These are phyloP conservation scores for Exophiala alcalophila DNA, from an alignment of 2,329 filamentous ascomycete genomes.

Conservation along the genomic window DNA sequence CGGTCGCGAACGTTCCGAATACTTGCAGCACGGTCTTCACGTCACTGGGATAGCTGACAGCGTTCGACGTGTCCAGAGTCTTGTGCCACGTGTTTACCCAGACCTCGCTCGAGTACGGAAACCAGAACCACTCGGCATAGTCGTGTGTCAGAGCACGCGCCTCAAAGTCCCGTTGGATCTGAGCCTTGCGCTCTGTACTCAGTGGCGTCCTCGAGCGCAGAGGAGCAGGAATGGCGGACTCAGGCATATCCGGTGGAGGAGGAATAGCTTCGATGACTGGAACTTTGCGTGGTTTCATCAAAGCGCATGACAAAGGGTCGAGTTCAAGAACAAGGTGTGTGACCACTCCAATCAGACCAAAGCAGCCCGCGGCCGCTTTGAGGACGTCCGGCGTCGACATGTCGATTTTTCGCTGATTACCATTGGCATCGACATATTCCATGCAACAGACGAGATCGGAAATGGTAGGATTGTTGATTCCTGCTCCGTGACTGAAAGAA, in stretches of 20 bases:
- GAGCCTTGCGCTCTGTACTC: slow-evolving; percentile 18
- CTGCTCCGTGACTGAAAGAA: slow-evolving; percentile 48
- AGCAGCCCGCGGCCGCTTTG: slow-evolving; percentile 45
- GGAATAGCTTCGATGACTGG: slow-evolving; percentile 26
- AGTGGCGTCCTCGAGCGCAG: slow-evolving; percentile 20
- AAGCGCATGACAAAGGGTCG: slow-evolving; percentile 48
- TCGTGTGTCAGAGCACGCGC: slow-evolving; percentile 41
- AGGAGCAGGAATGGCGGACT: slow-evolving; percentile 19
- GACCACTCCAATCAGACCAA: slow-evolving; percentile 49
- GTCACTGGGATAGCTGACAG: slow-evolving; percentile 21
- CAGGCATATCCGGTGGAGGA: slow-evolving; percentile 22
- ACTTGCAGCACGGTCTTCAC: slow-evolving; percentile 25
- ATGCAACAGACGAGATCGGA: slow-evolving; percentile 48
- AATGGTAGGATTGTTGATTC: slow-evolving; percentile 44
- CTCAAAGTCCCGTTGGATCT: slow-evolving; percentile 39
- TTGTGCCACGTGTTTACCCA: slow-evolving; percentile 51
- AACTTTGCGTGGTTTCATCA: slow-evolving; percentile 46
- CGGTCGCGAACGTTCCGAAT: slow-evolving; percentile 20
- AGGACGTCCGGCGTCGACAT: slow-evolving; percentile 41
- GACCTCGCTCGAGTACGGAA: slow-evolving; percentile 45
- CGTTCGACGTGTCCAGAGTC: slow-evolving; percentile 17
- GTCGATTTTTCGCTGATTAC: slow-evolving; percentile 35
- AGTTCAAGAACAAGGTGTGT: slow-evolving; percentile 51
- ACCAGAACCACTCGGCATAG: slow-evolving; percentile 54
- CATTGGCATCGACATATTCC: slow-evolving; percentile 50